Evolutionary conservation across 73 alveolate species (phyloP).

Genomic region (Tetrahymena elliotti): DNA sequence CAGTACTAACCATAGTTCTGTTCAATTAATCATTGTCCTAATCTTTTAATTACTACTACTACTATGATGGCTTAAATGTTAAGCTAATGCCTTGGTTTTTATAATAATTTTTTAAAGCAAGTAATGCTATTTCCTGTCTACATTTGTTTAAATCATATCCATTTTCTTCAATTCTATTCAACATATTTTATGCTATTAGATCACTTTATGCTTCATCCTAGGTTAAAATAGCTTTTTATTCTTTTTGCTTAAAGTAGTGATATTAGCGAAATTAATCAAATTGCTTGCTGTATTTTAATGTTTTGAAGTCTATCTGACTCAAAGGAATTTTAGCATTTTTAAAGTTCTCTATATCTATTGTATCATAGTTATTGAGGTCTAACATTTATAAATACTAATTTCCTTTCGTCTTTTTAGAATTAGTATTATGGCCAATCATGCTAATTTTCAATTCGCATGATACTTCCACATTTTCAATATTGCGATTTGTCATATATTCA

Average conservation of each 20-base stretch:
- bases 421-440: background rate
- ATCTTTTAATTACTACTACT: background rate
- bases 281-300: background rate
- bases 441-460: background rate
- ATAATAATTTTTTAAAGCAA: background rate
- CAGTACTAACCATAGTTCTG: background rate
- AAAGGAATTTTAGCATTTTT: background rate
- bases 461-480: too few relatives aligned
- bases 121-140: background rate
- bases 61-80: background rate
- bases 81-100: background rate
- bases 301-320: background rate
- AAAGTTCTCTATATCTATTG: background rate
- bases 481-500: background rate
- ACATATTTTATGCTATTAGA: background rate
- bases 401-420: background rate
- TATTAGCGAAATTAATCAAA: background rate
- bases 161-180: too few relatives aligned
- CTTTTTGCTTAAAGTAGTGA: background rate
- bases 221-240: background rate
- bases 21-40: background rate
- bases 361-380: background rate
- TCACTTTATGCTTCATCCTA: background rate
- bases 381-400: background rate
- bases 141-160: background rate